Conservation (phyloP, 2,329 filamentous ascomycete genomes). For the Aspergillus tamarii region DNA sequence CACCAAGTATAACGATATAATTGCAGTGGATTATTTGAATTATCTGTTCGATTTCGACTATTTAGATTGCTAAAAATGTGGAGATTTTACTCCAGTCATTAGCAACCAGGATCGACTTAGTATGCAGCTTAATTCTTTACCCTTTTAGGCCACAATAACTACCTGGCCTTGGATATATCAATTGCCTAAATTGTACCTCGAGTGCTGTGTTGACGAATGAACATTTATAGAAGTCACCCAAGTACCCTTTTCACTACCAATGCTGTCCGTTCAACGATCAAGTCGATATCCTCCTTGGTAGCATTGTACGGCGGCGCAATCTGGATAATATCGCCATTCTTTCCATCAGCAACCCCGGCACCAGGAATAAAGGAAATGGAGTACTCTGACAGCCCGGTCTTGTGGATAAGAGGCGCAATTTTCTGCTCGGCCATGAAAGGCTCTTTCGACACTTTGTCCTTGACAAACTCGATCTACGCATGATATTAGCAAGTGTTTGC, state of each 20-base stretch:
- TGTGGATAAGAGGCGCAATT: slow-evolving; percentile 51
- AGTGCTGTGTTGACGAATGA: too few species aligned
- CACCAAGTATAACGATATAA: too few species aligned
- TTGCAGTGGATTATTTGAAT: too few species aligned
- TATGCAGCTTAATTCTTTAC: too few species aligned
- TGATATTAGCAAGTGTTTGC: slow-evolving; percentile 8
- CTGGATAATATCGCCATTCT: slow-evolving; percentile 54
- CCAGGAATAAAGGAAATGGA: slow-evolving; percentile 58
- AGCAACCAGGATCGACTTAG: too few species aligned
- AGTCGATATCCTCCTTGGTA: slow-evolving; percentile 50
- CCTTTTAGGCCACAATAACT: too few species aligned
- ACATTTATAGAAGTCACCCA: slow-evolving; percentile 13
- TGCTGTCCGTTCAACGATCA: slow-evolving; percentile 51
- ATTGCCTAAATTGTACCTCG: too few species aligned
- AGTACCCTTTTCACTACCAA: slow-evolving; percentile 45
- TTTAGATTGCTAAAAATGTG: too few species aligned
- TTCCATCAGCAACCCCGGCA: slow-evolving; percentile 54
- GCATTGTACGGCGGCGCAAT: slow-evolving; percentile 58
- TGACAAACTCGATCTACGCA: slow-evolving; percentile 57
- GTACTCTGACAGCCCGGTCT: slow-evolving; percentile 46
- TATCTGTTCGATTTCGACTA: too few species aligned
- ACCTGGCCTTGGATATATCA: too few species aligned
- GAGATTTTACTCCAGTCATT: too few species aligned
- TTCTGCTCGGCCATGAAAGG: slow-evolving; percentile 49
- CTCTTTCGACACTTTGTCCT: slow-evolving; percentile 53